Base-by-base conservation (phyloP, 2,329 filamentous ascomycete species). In the Magnaporthiopsis poae region DNA sequence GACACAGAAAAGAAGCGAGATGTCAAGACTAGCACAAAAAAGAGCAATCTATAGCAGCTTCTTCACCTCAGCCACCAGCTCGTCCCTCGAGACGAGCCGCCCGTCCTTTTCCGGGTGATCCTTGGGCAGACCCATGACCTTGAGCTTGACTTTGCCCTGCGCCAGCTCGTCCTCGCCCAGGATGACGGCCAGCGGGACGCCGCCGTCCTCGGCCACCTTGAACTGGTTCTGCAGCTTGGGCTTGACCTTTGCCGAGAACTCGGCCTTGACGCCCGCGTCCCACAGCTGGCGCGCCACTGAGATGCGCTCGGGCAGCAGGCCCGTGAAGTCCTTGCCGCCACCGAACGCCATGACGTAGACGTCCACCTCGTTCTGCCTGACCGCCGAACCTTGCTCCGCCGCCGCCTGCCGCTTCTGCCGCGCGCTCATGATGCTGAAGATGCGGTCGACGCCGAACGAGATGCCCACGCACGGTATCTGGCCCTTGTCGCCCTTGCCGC, bases 271-370 rank as follows among this genome's bases (percentile, higher is more conserved):
- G 27, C 91, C 92, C 9, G 90, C 91, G 71, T 92, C 88, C 92
- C 94, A 96, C 64, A 98, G 81, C 70, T 82, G 82, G 70, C 87
- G 84, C 68, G 89, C 88, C 56, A 98, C 84, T 33, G 87, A 81
- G 87, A 97, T 93, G 70, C 94, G 89, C 81, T 97, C 90, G 71
- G 88, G 87, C 66, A 96, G 79, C 69, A 96, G 81, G 62, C 91
- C 92, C 21, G 84, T 89, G 77, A 93, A 94, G 27, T 88, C 90
- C 78, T 93, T 94, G 65, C 91, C 90, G 65, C 91, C 90, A 66
- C 92, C 93, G 74, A 97, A 92, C 0, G 92, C 92, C 92, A 98
- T 97, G 73, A 98, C 90, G 77, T 88, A 97, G 61, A 92, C 92
- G 73, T 97, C 92, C 3, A 92, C 88, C 71, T 94, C 90, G 72